Percentiles rank a stretch among this genome's conserved stretches.
Conservation (phyloP, 78 protist species). For the Anaeramoeba flamelloides region DNA sequence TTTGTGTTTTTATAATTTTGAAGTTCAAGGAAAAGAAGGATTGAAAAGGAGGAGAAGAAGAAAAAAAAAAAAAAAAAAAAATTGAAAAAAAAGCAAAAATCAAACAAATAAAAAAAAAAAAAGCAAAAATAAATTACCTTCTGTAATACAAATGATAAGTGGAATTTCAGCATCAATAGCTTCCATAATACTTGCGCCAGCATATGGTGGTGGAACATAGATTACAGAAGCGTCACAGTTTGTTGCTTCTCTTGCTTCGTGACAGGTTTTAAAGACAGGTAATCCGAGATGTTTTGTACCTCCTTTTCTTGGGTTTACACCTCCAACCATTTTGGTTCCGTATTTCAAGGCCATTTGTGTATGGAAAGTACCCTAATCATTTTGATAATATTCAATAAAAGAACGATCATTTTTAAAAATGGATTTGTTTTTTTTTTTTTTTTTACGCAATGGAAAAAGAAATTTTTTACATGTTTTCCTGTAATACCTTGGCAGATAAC, state of each 20-base stretch:
- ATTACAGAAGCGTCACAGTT: constrained; percentile 79
- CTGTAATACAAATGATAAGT: constrained; percentile 86
- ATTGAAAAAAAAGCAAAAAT: too few relatives aligned
- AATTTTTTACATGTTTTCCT: constrained; percentile 61
- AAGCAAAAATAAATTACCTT: too few relatives aligned
- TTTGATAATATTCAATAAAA: neutral
- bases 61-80: too few relatives aligned
- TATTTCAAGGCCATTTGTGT: constrained; percentile 73
- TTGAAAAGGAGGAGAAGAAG: too few relatives aligned
- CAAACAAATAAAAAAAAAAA: too few relatives aligned
- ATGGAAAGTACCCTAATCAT: constrained; percentile 81
- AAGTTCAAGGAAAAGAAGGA: too few relatives aligned
- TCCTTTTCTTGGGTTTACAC: constrained; percentile 82
- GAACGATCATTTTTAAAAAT: too few relatives aligned
- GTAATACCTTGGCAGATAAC: constrained; percentile 96
- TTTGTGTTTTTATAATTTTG: too few relatives aligned
- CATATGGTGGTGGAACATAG: constrained; percentile 69
- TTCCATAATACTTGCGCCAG: constrained; percentile 68
- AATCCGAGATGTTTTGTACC: constrained; percentile 66
- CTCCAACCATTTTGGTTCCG: constrained; percentile 94
- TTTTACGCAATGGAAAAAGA: neutral
- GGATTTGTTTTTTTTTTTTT: neutral
- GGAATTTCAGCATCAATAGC: constrained; percentile 83
- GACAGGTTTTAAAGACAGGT: constrained; percentile 74
- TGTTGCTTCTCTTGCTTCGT: constrained; percentile 67